A percentile compares a stretch with the other conserved stretches of the same genome.
phyloP scores from a whole-genome alignment of 106 monocot species.

The Platanthera zijinensis region DNA sequence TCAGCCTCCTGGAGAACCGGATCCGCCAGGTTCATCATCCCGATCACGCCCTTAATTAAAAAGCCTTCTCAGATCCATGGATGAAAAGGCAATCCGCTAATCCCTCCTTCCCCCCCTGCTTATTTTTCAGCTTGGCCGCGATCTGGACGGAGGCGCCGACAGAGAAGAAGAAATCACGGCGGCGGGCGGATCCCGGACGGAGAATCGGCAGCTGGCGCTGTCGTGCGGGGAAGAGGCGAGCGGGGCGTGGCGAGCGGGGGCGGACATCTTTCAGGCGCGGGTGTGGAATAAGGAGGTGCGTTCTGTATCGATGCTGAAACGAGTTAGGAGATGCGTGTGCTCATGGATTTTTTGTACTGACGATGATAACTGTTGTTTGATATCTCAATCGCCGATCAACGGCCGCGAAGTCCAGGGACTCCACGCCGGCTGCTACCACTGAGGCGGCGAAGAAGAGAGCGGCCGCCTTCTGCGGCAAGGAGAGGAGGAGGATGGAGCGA shows the following conservation, averaged over 20 bases:
- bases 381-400: background rate
- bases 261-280: background rate
- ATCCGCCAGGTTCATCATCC: constrained; percentile 35
- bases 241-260: constrained; percentile 6
- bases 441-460: constrained; percentile 7
- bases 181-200: background rate
- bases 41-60: too few species aligned
- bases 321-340: background rate
- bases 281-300: constrained; percentile 12
- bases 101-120: background rate
- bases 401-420: constrained; percentile 4
- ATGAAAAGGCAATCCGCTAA: too few species aligned
- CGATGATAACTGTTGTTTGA: background rate
- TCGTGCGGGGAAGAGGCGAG: background rate
- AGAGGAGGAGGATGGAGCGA: constrained; percentile 20
- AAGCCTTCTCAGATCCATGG: too few species aligned
- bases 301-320: background rate
- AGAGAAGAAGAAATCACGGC: too few species aligned
- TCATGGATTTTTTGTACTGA: background rate
- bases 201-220: background rate
- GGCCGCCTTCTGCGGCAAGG: constrained; percentile 7
- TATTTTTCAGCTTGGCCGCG: constrained; percentile 13
- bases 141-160: constrained; percentile 12
- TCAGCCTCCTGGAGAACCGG: constrained; percentile 48
- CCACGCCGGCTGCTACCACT: constrained; percentile 4